Evolutionary conservation across 352 stramenopile species (phyloP).

Genomic region (Pythium angustatum): DNA sequence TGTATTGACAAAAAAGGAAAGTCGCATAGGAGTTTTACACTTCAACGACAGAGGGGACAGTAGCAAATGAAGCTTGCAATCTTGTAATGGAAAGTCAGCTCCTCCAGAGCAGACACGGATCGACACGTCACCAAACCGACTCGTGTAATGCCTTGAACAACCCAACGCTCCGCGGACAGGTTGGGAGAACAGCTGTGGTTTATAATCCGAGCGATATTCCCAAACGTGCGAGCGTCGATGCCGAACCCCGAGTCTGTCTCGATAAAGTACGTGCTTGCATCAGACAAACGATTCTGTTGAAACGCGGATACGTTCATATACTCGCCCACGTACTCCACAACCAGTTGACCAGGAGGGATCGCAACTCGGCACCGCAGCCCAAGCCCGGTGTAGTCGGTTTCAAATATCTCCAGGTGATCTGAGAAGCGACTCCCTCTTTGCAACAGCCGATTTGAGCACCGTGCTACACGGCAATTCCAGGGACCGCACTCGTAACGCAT

Average conservation of each 20-base stretch:
- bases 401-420: not conserved
- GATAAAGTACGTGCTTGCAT: not conserved
- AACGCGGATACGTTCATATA: not conserved
- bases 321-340: constrained; percentile 7
- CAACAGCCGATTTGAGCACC: not conserved
- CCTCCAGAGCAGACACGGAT: not conserved
- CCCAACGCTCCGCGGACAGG: not conserved
- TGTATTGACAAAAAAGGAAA: too few relatives aligned
- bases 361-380: not conserved
- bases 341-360: not conserved
- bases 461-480: not conserved
- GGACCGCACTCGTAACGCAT: not conserved
- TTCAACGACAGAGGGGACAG: not conserved
- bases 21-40: too few relatives aligned
- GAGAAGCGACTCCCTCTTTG: not conserved
- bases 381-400: not conserved
- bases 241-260: not conserved
- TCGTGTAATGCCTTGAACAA: not conserved
- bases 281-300: not conserved
- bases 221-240: not conserved
- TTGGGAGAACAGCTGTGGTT: not conserved
- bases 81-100: constrained; percentile 4
- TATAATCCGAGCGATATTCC: not conserved
- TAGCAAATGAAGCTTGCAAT: not conserved
- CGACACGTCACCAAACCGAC: not conserved